These are phyloP conservation scores for Clavispora asparagi DNA, from an alignment of 805 yeast genomes.

Conservation along the genomic window DNA sequence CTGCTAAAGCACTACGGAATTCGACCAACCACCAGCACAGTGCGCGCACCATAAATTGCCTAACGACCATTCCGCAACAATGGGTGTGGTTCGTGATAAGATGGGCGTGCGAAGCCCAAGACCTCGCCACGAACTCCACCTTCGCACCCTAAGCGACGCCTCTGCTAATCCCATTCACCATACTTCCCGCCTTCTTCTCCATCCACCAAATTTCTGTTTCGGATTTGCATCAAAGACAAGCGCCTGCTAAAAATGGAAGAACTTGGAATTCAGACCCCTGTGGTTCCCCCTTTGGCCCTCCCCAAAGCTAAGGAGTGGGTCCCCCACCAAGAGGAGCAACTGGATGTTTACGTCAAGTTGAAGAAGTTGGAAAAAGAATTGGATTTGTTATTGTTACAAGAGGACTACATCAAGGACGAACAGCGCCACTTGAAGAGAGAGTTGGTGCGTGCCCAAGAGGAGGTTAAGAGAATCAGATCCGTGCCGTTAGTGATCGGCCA, in stretches of 20 bases:
- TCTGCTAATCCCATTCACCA: not conserved
- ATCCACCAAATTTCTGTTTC: not conserved
- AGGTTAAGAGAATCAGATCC: constrained; percentile 93
- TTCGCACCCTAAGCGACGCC: not conserved
- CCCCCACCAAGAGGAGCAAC: constrained; percentile 25
- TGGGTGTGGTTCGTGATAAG: not conserved
- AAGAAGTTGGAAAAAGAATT: constrained; percentile 89
- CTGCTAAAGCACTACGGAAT: no score
- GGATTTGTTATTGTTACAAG: constrained; percentile 81
- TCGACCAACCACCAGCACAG: not conserved
- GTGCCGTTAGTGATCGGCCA: constrained; percentile 98
- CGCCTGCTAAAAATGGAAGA: constrained; percentile 26
- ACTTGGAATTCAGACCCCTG: constrained; percentile 24
- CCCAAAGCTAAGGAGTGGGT: constrained; percentile 7
- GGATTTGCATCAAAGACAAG: not conserved
- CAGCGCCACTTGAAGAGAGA: constrained; percentile 95
- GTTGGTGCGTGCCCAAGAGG: constrained; percentile 94
- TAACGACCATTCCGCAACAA: no score
- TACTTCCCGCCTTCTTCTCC: not conserved
- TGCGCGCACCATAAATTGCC: not conserved
- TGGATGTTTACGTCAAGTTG: constrained; percentile 75
- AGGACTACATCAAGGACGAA: constrained; percentile 96
- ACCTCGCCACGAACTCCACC: constrained; percentile 4
- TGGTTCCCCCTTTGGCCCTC: constrained; percentile 8
- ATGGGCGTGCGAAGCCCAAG: constrained; percentile 5